Evolutionary conservation across 1,139 yeast species (phyloP), one percentile per base, ranked within the genome.

Genomic region (Entelexis sorbosivorans): DNA sequence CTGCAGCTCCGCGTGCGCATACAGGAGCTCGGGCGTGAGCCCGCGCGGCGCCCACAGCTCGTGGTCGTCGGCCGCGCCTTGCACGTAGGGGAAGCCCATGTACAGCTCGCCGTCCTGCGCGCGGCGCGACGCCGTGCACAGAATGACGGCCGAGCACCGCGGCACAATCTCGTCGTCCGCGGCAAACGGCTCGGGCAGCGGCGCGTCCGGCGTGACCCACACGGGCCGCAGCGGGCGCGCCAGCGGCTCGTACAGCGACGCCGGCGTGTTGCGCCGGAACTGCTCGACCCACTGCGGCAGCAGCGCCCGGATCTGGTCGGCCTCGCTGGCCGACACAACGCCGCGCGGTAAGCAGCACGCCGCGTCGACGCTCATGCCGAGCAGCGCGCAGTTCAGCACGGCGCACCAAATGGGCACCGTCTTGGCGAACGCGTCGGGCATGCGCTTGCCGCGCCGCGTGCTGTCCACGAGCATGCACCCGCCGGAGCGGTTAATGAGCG

Each of bases 21-120:
- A 87, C 51, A 84, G 76, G 16, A 75, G 50, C 1, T 63, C 59
- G 0, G 91, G 78, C 1, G 72, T 73, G 26, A 87, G 64, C 2
- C 26, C 22, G 0, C 73, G 72, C 6, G 68, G 63, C 0, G 88
- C 79, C 96, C 96, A 88, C 26, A 82, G 69, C 61, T 88, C 96
- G 63, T 88, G 95, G 61, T 88, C 96, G 65, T 88, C 96, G 0
- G 93, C 96, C 0, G 95, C 88, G 1, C 96, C 96, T 65, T 86
- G 96, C 1, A 87, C 82, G 63, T 88, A 88, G 0, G 73, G 68
- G 56, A 68, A 79, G 1, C 75, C 79, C 43, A 72, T 60, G 45
- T 68, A 66, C 49, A 71, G 73, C 4, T 69, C 65, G 14, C 83
- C 82, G 61, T 77, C 82, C 51, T 75, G 79, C 11, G 73, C 76